Evolutionary conservation across 2,329 filamentous ascomycete genomes (phyloP).

Genomic region (Aspergillus sp.): DNA sequence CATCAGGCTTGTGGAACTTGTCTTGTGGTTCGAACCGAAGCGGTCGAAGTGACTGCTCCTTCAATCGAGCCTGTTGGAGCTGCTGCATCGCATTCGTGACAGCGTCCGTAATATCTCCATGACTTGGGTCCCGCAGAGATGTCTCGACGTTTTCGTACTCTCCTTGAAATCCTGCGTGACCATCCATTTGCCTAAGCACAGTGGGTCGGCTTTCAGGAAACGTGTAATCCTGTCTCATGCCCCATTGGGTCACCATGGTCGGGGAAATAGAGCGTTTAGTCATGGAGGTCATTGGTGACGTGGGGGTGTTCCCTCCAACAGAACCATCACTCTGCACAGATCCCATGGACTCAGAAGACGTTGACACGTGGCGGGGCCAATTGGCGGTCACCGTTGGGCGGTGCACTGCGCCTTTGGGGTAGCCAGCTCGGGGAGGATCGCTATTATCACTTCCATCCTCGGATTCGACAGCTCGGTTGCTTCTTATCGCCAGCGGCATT

Average conservation of each 20-base stretch:
- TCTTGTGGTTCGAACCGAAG: slow-evolving; percentile 19
- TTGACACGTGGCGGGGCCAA: slow-evolving; percentile 7
- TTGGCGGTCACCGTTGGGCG: not conserved
- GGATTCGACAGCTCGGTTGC: not conserved
- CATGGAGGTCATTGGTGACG: slow-evolving; percentile 5
- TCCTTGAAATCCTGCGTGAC: slow-evolving; percentile 3
- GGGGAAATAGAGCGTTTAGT: slow-evolving; percentile 1
- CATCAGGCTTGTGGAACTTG: slow-evolving; percentile 15
- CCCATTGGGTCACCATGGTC: not conserved
- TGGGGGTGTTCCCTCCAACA: slow-evolving; percentile 1
- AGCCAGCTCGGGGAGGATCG: not conserved
- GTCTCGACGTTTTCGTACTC: slow-evolving; percentile 3
- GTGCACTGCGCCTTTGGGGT: not conserved
- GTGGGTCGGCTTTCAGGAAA: too few relatives aligned
- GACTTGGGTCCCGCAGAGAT: not conserved
- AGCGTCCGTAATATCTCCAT: slow-evolving; percentile 11
- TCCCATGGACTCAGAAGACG: slow-evolving; percentile 11
- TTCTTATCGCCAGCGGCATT: not conserved
- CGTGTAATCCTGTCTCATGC: too few relatives aligned
- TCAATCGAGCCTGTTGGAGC: slow-evolving; percentile 13
- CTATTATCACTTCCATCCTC: not conserved
- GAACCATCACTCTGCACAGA: slow-evolving; percentile 12
- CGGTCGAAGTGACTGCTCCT: slow-evolving; percentile 17
- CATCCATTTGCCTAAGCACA: slow-evolving; percentile 1
- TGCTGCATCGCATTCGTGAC: slow-evolving; percentile 18